Base-by-base conservation (phyloP, 345 rosid species). In the Murraya paniculata region DNA sequence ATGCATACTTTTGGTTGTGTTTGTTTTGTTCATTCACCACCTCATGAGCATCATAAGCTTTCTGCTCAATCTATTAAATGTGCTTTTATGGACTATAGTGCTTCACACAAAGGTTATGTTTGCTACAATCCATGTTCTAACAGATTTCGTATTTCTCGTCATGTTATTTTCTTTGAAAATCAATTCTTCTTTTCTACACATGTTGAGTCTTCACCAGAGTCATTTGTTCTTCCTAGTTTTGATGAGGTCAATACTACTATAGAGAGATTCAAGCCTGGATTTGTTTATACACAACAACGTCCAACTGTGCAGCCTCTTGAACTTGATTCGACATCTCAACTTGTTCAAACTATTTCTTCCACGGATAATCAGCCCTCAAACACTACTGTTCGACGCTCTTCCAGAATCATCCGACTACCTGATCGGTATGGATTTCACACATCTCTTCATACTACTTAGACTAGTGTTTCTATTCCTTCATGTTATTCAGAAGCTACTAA, bases 101-200 rank as follows among this genome's bases (percentile, higher is more conserved):
- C 5, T 45, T 13, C 18, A 45, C 18, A 45, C 5, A 45, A 3
- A 45, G 50, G 50, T 45, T 45, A 45, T 45, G 22, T 72, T 1
- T 72, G n/a, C 9, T 72, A 22, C 16, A 16, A 72, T 58, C 6
- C 8, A 11, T 11, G 0, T 13, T 21, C 31, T 33, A 33, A 36
- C 0, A 4, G 10, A 3, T 9, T 72, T 33, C 35, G 1, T 22
- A 59, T 72, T 1, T 72, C 66, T 19, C 2, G 13, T n/a, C 13
- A 72, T 11, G 66, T 72, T 30, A 11, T 72, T 22, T 58, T 72
- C n/a, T 57, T 35, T n/a, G 9, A 66, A 72, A 57, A 57, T 57
- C 22, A 55, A 21, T 50, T 76, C 30, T 77, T 77, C 31, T n/a
- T 31, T 33, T 21, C 61, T 22, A 3, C 18, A 13, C 18, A 45